Percentiles rank a stretch among this genome's conserved stretches.
Conservation (phyloP, 192 early-diverging fungal genomes). For the Backusella tarrabulga region DNA sequence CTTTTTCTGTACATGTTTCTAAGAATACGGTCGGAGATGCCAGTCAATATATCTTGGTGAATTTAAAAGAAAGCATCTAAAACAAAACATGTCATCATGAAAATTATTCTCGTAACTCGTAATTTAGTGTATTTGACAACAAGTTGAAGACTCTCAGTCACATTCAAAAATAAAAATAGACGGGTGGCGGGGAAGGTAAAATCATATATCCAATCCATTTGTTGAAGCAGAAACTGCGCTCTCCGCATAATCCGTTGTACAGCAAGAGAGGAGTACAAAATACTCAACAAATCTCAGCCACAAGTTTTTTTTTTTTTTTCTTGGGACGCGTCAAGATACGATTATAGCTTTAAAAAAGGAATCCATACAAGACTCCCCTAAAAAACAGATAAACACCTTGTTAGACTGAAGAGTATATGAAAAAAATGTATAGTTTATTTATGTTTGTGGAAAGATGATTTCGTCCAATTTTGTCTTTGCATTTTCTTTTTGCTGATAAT, state of each 20-base stretch:
- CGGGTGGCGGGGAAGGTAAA: no score
- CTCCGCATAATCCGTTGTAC: background rate
- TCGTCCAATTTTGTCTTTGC: constrained; percentile 4
- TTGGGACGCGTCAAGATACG: background rate
- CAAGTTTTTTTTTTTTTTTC: background rate
- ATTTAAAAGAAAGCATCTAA: background rate
- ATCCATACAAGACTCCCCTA: no score
- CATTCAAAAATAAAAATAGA: no score
- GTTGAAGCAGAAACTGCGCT: background rate
- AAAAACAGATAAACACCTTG: no score
- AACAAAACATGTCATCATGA: background rate
- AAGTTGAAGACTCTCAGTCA: no score
- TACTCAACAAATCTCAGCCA: background rate
- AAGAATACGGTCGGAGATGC: no score
- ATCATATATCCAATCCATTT: no score
- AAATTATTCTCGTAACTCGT: background rate
- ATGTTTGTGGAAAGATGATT: background rate
- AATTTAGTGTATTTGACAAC: no score
- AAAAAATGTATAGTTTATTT: background rate
- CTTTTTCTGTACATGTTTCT: background rate
- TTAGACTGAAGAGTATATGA: background rate
- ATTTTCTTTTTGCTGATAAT: constrained; percentile 2
- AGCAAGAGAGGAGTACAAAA: background rate
- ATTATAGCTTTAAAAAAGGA: background rate
- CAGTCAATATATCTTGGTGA: no score